Conservation (phyloP, 192 early-diverging fungal genomes). For the Bifiguratus adelaidae region DNA sequence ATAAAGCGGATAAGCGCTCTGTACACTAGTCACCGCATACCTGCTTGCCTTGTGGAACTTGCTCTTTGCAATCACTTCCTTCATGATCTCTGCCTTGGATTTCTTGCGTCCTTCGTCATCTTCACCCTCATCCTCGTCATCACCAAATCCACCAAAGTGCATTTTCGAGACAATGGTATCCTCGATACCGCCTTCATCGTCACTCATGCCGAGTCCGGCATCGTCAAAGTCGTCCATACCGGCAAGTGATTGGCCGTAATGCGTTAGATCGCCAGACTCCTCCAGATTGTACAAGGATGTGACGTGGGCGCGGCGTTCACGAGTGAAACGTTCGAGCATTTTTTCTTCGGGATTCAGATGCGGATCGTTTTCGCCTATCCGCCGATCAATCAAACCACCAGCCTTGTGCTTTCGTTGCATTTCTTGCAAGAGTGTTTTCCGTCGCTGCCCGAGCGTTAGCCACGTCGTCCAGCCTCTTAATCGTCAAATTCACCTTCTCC, state of each 20-base stretch:
- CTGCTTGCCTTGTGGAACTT: constrained; percentile 72
- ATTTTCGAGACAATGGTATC: constrained; percentile 49
- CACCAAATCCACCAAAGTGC: constrained; percentile 89
- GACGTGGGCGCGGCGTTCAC: constrained; percentile 46
- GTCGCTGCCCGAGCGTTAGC: constrained; percentile 51
- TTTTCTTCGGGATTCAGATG: constrained; percentile 88
- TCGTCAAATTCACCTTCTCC: constrained; percentile 47
- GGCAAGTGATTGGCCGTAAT: constrained; percentile 85
- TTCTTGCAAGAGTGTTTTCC: constrained; percentile 75
- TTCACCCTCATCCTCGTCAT: constrained; percentile 26
- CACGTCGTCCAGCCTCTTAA: neutral
- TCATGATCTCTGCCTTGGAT: constrained; percentile 92
- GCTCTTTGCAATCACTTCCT: constrained; percentile 95
- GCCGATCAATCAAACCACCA: constrained; percentile 77
- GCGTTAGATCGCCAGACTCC: constrained; percentile 73
- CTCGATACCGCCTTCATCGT: constrained; percentile 56
- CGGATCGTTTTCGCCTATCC: constrained; percentile 90
- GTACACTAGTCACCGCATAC: neutral
- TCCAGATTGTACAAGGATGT: constrained; percentile 74
- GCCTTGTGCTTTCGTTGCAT: constrained; percentile 53
- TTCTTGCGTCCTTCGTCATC: constrained; percentile 45
- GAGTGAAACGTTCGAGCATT: constrained; percentile 89
- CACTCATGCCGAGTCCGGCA: constrained; percentile 37
- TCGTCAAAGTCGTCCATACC: constrained; percentile 81
- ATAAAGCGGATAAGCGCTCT: neutral